phyloP scores from a whole-genome alignment of 2,329 filamentous ascomycete genomes.

The Thelonectria rubi region DNA sequence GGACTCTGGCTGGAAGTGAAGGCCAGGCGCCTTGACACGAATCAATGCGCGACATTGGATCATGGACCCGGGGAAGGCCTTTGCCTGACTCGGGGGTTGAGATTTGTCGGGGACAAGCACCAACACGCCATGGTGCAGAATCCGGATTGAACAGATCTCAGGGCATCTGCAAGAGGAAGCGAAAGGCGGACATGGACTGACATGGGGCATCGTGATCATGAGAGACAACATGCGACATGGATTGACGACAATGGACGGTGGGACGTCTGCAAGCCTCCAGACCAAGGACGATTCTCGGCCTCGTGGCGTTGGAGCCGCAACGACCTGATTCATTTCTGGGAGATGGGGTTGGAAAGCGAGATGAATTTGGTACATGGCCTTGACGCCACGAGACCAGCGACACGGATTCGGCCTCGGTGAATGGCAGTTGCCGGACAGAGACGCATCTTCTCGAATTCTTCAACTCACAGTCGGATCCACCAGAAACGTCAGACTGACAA shows the following conservation, averaged over 20 bases:
- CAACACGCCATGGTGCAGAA: slow-evolving; percentile 4
- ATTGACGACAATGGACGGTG: slow-evolving; percentile 21
- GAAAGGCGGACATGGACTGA: slow-evolving; percentile 28
- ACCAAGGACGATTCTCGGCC: slow-evolving; percentile 37
- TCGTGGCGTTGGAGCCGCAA: slow-evolving; percentile 32
- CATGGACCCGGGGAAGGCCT: background rate
- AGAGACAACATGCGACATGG: slow-evolving; percentile 30
- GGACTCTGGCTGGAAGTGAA: background rate
- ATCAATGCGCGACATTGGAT: slow-evolving; percentile 11
- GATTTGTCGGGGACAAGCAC: slow-evolving; percentile 8
- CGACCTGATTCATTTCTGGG: slow-evolving; percentile 28
- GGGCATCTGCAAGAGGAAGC: too few relatives aligned
- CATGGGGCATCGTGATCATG: slow-evolving; percentile 32
- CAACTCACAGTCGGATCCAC: too few relatives aligned
- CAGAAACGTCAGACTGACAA: slow-evolving; percentile 17
- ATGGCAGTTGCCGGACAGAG: background rate
- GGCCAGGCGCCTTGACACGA: slow-evolving; percentile 7
- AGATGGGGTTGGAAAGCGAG: background rate
- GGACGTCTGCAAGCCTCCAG: slow-evolving; percentile 37
- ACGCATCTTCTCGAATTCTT: too few relatives aligned
- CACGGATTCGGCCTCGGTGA: slow-evolving; percentile 1
- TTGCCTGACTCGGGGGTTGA: background rate
- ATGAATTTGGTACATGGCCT: slow-evolving; percentile 4
- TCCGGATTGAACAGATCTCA: background rate
- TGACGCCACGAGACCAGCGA: slow-evolving; percentile 15